Evolutionary conservation across 768 basidiomycete species (phyloP).

Genomic region (Mycena galericulata): DNA sequence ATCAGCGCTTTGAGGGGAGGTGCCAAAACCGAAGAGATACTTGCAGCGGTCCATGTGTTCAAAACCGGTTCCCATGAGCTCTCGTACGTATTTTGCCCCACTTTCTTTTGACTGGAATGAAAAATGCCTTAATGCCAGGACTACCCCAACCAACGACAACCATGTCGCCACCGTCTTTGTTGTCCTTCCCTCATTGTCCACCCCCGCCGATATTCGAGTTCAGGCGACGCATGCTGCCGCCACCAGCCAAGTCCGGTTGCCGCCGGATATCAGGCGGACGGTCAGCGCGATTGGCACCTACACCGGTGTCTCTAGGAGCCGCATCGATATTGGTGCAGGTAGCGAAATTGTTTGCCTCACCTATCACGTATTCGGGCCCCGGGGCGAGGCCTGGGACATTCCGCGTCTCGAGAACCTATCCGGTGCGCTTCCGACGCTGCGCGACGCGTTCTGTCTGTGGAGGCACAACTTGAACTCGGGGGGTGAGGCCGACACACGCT

Average conservation of each 20-base stretch:
- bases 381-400: not conserved
- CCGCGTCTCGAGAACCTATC: constrained; percentile 18
- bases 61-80: constrained; percentile 11
- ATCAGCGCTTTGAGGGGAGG: not conserved
- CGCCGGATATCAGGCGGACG: not conserved
- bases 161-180: constrained; percentile 9
- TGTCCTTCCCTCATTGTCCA: not conserved
- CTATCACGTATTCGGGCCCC: not conserved
- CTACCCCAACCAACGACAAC: no score
- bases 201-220: not conserved
- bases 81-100: not conserved
- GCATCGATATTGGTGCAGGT: not conserved
- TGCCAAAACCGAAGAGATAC: rapidly evolving
- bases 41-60: not conserved
- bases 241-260: not conserved
- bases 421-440: constrained; percentile 1
- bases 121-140: not conserved
- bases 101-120: not conserved
- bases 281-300: constrained; percentile 12
- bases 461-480: constrained; percentile 5
- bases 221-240: not conserved
- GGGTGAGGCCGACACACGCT: no score
- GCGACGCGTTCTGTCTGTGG: constrained; percentile 19
- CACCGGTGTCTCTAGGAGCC: constrained; percentile 7
- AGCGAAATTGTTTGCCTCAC: constrained; percentile 7